Percentiles rank a stretch among this genome's conserved stretches.
These are phyloP conservation scores for Wickerhamomyces xylosicus DNA, from an alignment of 805 yeast species.

Conservation along the genomic window DNA sequence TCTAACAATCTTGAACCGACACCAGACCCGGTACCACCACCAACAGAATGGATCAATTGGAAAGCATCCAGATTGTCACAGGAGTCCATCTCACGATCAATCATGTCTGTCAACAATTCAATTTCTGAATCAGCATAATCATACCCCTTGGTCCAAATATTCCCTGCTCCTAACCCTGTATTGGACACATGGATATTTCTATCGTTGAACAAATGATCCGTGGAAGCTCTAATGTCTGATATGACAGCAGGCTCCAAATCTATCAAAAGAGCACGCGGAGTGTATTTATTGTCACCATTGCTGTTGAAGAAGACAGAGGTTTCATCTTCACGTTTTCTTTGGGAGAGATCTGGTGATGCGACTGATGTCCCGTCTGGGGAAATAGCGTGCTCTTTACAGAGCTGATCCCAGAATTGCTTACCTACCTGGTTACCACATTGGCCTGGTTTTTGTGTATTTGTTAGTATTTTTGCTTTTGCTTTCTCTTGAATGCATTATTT, in stretches of 20 bases:
- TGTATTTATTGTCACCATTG: slow-evolving; percentile 64
- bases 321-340: slow-evolving; percentile 45
- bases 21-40: slow-evolving; percentile 99
- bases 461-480: too few species aligned
- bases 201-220: slow-evolving; percentile 66
- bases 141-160: slow-evolving; percentile 92
- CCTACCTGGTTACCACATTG: slow-evolving; percentile 98
- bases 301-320: slow-evolving; percentile 77
- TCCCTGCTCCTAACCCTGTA: slow-evolving; percentile 92
- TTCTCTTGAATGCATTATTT: neutral
- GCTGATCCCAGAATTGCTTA: slow-evolving; percentile 82
- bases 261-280: slow-evolving; percentile 78
- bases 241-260: slow-evolving; percentile 91
- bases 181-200: slow-evolving; percentile 69
- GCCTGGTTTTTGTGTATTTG: slow-evolving; percentile 27
- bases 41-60: slow-evolving; percentile 86
- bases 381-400: slow-evolving; percentile 82
- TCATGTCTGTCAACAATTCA: slow-evolving; percentile 71
- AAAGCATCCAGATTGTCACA: slow-evolving; percentile 87
- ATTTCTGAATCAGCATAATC: slow-evolving; percentile 56
- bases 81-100: slow-evolving; percentile 83
- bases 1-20: slow-evolving; percentile 80
- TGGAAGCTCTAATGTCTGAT: slow-evolving; percentile 42
- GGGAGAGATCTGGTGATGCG: neutral
- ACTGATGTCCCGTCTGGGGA: slow-evolving; percentile 24